These are phyloP conservation scores for Cucumis hystrix DNA, from an alignment of 306 rosid genomes.

Conservation along the genomic window DNA sequence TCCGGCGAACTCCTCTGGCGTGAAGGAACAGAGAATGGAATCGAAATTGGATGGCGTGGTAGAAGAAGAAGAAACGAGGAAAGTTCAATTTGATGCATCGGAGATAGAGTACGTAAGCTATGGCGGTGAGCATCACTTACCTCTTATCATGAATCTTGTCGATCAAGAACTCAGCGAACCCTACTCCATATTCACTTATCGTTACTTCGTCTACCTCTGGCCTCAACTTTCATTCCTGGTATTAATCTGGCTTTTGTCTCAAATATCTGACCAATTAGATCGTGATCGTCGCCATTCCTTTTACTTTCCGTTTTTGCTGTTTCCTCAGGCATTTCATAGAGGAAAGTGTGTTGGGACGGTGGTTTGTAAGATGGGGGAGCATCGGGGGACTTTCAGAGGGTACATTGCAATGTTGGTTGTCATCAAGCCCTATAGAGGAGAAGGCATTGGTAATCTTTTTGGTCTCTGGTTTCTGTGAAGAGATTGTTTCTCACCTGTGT, in stretches of 20 bases:
- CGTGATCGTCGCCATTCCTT: not conserved
- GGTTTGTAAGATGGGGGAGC: conserved; percentile 97
- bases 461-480: not conserved
- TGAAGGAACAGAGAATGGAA: conserved; percentile 10
- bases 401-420: conserved; percentile 96
- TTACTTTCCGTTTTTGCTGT: not conserved
- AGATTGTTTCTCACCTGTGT: not conserved
- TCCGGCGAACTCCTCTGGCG: not conserved
- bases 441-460: conserved; percentile 55
- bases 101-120: conserved; percentile 76
- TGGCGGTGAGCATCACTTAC: conserved; percentile 81
- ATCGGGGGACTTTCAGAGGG: conserved; percentile 75
- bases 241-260: not conserved
- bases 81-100: conserved; percentile 27
- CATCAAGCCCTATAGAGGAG: conserved; percentile 78
- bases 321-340: conserved; percentile 59
- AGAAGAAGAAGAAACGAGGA: conserved; percentile 19
- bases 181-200: conserved; percentile 92
- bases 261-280: not conserved
- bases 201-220: conserved; percentile 92
- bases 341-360: conserved; percentile 94
- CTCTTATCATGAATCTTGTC: conserved; percentile 76
- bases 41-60: not conserved
- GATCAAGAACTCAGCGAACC: conserved; percentile 97
- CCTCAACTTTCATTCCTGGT: conserved; percentile 92